Base-by-base conservation (phyloP, 768 basidiomycete genomes). In the Pilatotrama ljubarskyi region DNA sequence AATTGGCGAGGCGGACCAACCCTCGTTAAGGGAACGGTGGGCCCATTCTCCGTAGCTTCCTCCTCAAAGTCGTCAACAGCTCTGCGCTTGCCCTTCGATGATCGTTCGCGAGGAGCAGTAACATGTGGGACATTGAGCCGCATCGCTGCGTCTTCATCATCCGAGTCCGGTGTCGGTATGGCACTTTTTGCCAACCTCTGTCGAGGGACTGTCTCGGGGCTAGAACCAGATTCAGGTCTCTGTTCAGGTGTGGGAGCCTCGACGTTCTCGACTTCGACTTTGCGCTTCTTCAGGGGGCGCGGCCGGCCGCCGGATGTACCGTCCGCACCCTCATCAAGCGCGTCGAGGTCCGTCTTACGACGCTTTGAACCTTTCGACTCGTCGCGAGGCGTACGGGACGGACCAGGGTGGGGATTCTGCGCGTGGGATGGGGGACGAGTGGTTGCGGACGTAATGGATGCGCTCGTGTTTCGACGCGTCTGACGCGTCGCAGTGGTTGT, bases 1-100 rank as follows among this genome's bases (percentile, higher is more conserved):
- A 35, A 14, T 17, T 22, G 54, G n/a, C 62, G 62, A 24, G 62
- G 65, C 10, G 65, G 65, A 14, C 62, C 65, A 26, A 58, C 40
- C 53, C 59, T 63, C 5, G 54, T 52, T 8, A 60, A 8, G 1
- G 62, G 52, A 5, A 58, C 47, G 22, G 15, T 42, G 14, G n/a
- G 35, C n/a, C n/a, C 13, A 15, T 49, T 37, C 10, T 60, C 37
- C 15, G 3, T 10, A 6, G 41, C 46, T 10, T 60, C 37, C 15
- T 5, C n/a, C 5, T 42, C 38, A 3, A 6, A 14, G 15, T 52
- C 18, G 26, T 18, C 46, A 10, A 26, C 18, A 54, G 24, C 51
- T 38, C 32, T 55, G 29, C 43, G 32, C 32, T 51, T 62, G 22
- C 55, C 51, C 24, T 59, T 58, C n/a, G 43, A 44, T 7, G 43